Base-by-base conservation (phyloP, 2,329 filamentous ascomycete genomes). In the Paracorniculantispora psalliotae region DNA sequence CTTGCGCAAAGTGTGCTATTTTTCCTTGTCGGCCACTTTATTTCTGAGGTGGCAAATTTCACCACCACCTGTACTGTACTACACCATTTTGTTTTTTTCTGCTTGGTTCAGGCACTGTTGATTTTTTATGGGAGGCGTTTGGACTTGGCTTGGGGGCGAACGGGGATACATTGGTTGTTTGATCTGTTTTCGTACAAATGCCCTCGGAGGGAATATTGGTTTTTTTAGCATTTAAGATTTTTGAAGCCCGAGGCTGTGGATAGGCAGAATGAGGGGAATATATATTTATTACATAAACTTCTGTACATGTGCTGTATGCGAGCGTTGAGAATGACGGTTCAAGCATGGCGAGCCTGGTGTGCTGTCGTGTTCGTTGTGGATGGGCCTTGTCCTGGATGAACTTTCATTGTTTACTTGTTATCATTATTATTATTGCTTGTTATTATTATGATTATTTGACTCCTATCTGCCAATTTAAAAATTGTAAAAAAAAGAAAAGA, bases 101-200 rank as follows among this genome's bases (percentile, higher is more conserved):
- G 12, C 9, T 53, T 23, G 19, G 10, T 12, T 3, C 17, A 25
- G 19, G 43, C 46, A 52, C 48, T 30, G 44, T 48, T 61, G 48
- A 44, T 53, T 57, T 43, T 33, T 43, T 52, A 52, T 47, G 59
- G 26, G 52, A 33, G 63, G 63, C 63, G 63, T 65, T 65, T 37
- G 51, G 61, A 57, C 57, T 59, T 61, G 62, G n/a, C n/a, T 26
- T 48, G 48, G 54, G 60, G 61, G 61, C 59, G 59, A 63, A 44
- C 57, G 17, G 41, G 43, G 41, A 35, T 56, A 56, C 53, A 56
- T 33, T 56, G 53, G 53, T 56, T 56, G 41, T 56, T 37, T 47
- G 53, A 56, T 56, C 30, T 56, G 28, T 47, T 48, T 46, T 55
- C 21, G 28, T 23, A 47, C 41, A 56, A 56, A 47, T 47, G 19